Evolutionary conservation across 2,329 filamentous ascomycete species (phyloP).

Genomic region (Botrytis elliptica): DNA sequence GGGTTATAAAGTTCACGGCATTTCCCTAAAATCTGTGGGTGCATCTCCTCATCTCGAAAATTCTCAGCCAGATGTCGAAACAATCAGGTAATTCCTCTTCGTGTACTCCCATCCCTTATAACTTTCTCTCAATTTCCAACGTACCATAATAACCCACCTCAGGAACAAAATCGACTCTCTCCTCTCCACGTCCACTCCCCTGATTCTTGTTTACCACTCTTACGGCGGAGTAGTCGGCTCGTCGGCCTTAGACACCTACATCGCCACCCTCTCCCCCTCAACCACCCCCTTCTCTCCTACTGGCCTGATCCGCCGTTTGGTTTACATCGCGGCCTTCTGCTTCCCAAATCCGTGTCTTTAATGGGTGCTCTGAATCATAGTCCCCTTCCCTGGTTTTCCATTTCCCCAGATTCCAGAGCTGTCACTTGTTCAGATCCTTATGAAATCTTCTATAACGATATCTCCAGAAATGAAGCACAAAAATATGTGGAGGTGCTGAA

Average conservation of each 20-base stretch:
- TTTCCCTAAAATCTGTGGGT: slow-evolving; percentile 28
- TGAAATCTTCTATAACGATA: slow-evolving; percentile 42
- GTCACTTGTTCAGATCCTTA: slow-evolving; percentile 28
- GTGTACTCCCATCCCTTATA: not conserved
- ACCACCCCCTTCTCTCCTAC: not conserved
- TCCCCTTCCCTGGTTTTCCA: slow-evolving; percentile 25
- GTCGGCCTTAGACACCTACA: slow-evolving; percentile 40
- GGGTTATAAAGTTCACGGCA: slow-evolving; percentile 29
- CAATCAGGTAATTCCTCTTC: slow-evolving; percentile 35
- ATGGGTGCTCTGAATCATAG: slow-evolving; percentile 22
- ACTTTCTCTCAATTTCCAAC: not conserved
- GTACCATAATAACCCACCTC: not conserved
- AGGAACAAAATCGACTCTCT: slow-evolving; percentile 32
- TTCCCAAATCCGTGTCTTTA: slow-evolving; percentile 28
- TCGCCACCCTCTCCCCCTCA: not conserved
- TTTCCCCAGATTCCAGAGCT: slow-evolving; percentile 5
- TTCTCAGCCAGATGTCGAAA: slow-evolving; percentile 41
- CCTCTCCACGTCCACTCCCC: slow-evolving; percentile 42
- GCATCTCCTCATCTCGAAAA: slow-evolving; percentile 26
- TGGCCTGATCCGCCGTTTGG: not conserved
- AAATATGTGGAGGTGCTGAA: slow-evolving; percentile 31
- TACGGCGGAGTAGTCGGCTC: slow-evolving; percentile 42
- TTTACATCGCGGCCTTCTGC: slow-evolving; percentile 23
- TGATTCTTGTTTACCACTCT: slow-evolving; percentile 43
- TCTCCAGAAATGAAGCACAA: slow-evolving; percentile 32